phyloP scores from a whole-genome alignment of 2,329 filamentous ascomycete species.

The Scytalidium sp. region DNA sequence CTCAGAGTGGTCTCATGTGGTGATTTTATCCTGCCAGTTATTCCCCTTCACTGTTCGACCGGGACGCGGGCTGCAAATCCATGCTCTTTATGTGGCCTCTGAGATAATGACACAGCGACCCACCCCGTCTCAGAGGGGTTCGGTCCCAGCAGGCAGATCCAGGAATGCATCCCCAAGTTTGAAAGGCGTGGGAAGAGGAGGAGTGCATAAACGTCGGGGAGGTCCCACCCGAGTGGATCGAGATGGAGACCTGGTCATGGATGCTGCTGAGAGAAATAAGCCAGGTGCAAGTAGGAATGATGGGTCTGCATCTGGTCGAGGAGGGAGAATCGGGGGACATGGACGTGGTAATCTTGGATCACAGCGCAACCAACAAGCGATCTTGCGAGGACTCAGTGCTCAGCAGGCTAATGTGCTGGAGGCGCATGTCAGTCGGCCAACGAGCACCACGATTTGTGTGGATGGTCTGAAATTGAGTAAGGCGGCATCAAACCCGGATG shows the following conservation, averaged over 20 bases:
- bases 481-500: constrained; percentile 62
- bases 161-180: constrained; percentile 23
- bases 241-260: constrained; percentile 63
- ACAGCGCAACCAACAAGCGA: constrained; percentile 21
- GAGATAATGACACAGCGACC: neutral
- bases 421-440: constrained; percentile 19
- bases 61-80: neutral
- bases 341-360: constrained; percentile 27
- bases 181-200: constrained; percentile 36
- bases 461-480: constrained; percentile 67
- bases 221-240: constrained; percentile 44
- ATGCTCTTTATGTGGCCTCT: neutral
- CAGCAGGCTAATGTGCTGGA: constrained; percentile 25
- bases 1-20: too few relatives aligned
- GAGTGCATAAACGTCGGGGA: constrained; percentile 46
- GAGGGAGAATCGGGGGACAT: constrained; percentile 13
- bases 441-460: constrained; percentile 36
- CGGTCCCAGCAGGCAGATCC: constrained; percentile 22
- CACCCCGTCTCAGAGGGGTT: constrained; percentile 6
- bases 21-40: too few relatives aligned
- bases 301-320: constrained; percentile 18
- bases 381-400: constrained; percentile 35
- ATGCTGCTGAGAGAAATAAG: constrained; percentile 30
- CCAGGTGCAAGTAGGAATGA: neutral
- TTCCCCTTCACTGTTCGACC: neutral